Evolutionary conservation across 2,329 filamentous ascomycete genomes (phyloP).

Genomic region (Cercospora zeae-maydis): DNA sequence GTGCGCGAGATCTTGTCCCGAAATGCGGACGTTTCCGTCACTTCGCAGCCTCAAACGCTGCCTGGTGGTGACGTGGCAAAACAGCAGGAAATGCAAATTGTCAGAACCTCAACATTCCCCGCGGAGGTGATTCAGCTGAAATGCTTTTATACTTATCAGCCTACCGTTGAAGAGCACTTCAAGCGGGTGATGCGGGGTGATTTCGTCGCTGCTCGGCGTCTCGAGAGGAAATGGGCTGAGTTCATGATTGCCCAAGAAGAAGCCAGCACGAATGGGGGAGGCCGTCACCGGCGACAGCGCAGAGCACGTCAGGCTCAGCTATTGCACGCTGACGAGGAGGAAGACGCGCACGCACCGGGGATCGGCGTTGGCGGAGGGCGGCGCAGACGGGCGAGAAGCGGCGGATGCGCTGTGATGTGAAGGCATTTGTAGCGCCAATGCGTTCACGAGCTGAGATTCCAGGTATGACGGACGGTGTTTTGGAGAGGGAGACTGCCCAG

Average conservation of each 20-base stretch:
- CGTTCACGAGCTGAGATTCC: neutral
- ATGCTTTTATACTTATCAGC: constrained; percentile 93
- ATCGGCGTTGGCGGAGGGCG: constrained; percentile 40
- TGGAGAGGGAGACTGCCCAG: neutral
- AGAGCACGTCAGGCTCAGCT: constrained; percentile 77
- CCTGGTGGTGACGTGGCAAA: constrained; percentile 19
- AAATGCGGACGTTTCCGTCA: constrained; percentile 69
- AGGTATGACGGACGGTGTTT: neutral
- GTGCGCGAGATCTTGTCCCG: constrained; percentile 80
- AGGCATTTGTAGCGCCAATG: neutral
- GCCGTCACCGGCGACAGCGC: constrained; percentile 66
- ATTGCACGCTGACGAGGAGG: constrained; percentile 77
- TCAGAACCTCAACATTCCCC: constrained; percentile 55
- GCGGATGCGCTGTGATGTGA: constrained; percentile 48
- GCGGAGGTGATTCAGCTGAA: constrained; percentile 80
- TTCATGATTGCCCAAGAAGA: constrained; percentile 93
- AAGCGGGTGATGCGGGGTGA: constrained; percentile 79
- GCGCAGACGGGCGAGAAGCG: constrained; percentile 47
- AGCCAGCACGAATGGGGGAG: constrained; percentile 64
- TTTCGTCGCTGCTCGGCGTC: constrained; percentile 65
- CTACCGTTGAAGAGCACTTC: constrained; percentile 89
- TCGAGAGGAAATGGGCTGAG: constrained; percentile 88
- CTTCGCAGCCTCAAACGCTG: constrained; percentile 33
- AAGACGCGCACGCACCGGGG: constrained; percentile 39
- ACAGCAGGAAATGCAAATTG: constrained; percentile 30